These are phyloP conservation scores for Kockiozyma suomiensis DNA, from an alignment of 805 yeast genomes.

Conservation along the genomic window DNA sequence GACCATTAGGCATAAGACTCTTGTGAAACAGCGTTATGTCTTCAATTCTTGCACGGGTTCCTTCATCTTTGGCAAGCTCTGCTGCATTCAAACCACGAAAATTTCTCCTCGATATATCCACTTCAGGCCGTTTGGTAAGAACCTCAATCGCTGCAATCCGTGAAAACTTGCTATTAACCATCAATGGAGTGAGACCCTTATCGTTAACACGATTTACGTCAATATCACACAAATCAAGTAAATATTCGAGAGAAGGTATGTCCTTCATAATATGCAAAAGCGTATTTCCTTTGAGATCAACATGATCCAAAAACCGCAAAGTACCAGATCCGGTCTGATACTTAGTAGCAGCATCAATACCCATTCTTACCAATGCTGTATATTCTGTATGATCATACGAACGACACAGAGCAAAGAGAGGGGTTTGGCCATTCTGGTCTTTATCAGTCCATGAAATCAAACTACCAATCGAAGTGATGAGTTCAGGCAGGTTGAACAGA, in stretches of 20 bases:
- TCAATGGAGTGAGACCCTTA: slow-evolving; percentile 67
- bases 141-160: slow-evolving; percentile 59
- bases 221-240: slow-evolving; percentile 47
- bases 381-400: slow-evolving; percentile 79
- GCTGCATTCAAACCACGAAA: slow-evolving; percentile 40
- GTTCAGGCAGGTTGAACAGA: slow-evolving; percentile 56
- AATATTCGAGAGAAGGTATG: slow-evolving; percentile 46
- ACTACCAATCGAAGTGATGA: slow-evolving; percentile 58
- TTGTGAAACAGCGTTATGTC: slow-evolving; percentile 31
- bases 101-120: slow-evolving; percentile 48
- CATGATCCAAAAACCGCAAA: slow-evolving; percentile 55
- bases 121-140: slow-evolving; percentile 53
- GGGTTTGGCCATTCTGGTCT: slow-evolving; percentile 73
- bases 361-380: slow-evolving; percentile 49
- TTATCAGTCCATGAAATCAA: slow-evolving; percentile 67
- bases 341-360: slow-evolving; percentile 44
- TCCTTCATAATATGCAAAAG: slow-evolving; percentile 69
- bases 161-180: slow-evolving; percentile 69
- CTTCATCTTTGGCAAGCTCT: slow-evolving; percentile 42
- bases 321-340: slow-evolving; percentile 29
- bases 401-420: slow-evolving; percentile 72
- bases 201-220: slow-evolving; percentile 64
- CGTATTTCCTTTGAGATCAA: slow-evolving; percentile 74
- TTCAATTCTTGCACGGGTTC: slow-evolving; percentile 35
- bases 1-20: slow-evolving; percentile 25